These are phyloP conservation scores for Dicorynia guianensis DNA, from an alignment of 306 rosid genomes.

Conservation along the genomic window DNA sequence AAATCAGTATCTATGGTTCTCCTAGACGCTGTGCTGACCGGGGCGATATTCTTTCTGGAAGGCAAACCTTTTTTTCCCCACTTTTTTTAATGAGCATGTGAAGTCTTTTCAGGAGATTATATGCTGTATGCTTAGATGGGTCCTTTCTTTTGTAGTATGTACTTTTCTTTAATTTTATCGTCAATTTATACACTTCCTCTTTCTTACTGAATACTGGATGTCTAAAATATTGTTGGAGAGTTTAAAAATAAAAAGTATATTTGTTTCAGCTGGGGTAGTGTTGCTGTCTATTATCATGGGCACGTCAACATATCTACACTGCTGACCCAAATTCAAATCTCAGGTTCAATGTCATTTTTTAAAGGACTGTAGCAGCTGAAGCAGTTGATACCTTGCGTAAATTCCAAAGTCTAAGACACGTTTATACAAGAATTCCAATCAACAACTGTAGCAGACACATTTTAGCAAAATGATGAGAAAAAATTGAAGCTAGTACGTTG, in stretches of 20 bases:
- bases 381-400: no score
- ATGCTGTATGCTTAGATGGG: constrained; percentile 19
- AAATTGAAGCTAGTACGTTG: no score
- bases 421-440: no score
- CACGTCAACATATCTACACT: no score
- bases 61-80: constrained; percentile 57
- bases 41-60: constrained; percentile 97
- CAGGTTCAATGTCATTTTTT: no score
- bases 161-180: background rate
- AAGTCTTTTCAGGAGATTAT: background rate
- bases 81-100: background rate
- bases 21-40: constrained; percentile 95
- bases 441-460: no score
- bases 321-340: no score
- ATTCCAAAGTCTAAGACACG: no score
- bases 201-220: background rate
- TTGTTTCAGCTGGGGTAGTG: no score
- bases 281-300: no score
- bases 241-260: background rate
- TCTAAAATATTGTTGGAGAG: background rate
- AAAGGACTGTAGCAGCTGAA: no score
- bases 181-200: background rate
- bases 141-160: background rate
- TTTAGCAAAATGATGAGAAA: no score
- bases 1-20: constrained; percentile 82